A percentile compares a stretch with the other conserved stretches of the same genome.
These are phyloP conservation scores for Fraxinus ornus DNA, from an alignment of 305 asterid species.

Conservation along the genomic window DNA sequence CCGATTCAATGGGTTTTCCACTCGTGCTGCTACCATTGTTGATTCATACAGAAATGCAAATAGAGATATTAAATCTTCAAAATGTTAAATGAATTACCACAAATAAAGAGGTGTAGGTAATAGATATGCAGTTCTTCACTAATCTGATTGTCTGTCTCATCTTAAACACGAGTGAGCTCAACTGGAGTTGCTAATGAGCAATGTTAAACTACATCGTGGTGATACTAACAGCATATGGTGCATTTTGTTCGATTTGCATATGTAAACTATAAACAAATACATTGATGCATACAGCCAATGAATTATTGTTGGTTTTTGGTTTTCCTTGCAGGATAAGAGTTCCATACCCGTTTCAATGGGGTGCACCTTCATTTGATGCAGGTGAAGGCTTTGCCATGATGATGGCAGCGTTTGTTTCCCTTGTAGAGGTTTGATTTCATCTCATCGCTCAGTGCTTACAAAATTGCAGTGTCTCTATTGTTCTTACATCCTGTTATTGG, in stretches of 20 bases:
- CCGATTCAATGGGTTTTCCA: background rate
- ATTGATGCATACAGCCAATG: background rate
- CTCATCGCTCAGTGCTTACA: background rate
- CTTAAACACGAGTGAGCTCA: background rate
- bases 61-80: background rate
- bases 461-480: background rate
- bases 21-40: background rate
- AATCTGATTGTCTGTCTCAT: background rate
- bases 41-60: background rate
- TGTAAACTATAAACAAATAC: background rate
- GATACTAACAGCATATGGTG: background rate
- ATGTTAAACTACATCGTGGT: background rate
- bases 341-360: slow-evolving; percentile 69
- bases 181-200: background rate
- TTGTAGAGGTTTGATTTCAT: slow-evolving; percentile 45
- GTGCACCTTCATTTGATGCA: slow-evolving; percentile 63
- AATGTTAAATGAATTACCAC: background rate
- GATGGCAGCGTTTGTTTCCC: slow-evolving; percentile 62
- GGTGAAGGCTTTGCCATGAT: slow-evolving; percentile 67
- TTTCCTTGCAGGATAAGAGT: slow-evolving; percentile 48
- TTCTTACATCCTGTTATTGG: background rate
- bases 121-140: background rate
- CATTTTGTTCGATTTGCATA: background rate
- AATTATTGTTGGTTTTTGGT: background rate
- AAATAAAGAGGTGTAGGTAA: background rate